Base-by-base conservation (phyloP, 352 stramenopile species). In the Phytophthora kernoviae region DNA sequence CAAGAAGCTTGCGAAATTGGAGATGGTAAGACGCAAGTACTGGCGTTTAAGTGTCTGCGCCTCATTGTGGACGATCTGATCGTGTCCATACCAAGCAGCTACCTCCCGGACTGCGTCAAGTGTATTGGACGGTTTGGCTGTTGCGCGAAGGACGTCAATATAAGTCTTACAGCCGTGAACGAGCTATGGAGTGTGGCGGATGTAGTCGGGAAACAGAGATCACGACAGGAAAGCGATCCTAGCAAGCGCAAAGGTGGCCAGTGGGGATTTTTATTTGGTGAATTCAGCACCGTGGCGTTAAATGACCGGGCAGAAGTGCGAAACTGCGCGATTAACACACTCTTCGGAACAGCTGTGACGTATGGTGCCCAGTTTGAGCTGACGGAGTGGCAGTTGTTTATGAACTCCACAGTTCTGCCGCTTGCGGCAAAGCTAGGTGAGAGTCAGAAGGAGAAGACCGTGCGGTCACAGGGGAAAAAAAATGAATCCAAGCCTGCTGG, bases 21-120 rank as follows among this genome's bases (percentile, higher is more conserved):
- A 32, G 83, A 95, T 36, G 69, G 33, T 9, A 91, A 91, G 70
- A 91, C 84, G n/a, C 86, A 96, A 40, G 73, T 94, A 22, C 58
- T 83, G 20, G 85, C 86, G 45, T 99, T 99, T 73, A 97, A 98
- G 73, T 98, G 90, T 49, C 75, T 99, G 27, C 96, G 98, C 24
- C 74, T 99, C 12, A 97, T 99, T 50, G 91, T 99, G 11, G 96
- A 99, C 66, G 96, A 99, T 50, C 92, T 98, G 58, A 73, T 99
- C 37, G 94, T 97, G 7, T 81, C 87, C 27, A 86, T 98, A 24
- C 82, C 90, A 1, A 74, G 70, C 22, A 68, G 54, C 58, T 83
- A 93, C 61, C 54, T 94, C 33, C 75, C 72, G 9, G 65, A 89
- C 57, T 93, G 82, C 65, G 82, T 98, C 24, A 74, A 93, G 48